Conservation (phyloP, 2,329 filamentous ascomycete genomes). For the Thielaviopsis populi region DNA sequence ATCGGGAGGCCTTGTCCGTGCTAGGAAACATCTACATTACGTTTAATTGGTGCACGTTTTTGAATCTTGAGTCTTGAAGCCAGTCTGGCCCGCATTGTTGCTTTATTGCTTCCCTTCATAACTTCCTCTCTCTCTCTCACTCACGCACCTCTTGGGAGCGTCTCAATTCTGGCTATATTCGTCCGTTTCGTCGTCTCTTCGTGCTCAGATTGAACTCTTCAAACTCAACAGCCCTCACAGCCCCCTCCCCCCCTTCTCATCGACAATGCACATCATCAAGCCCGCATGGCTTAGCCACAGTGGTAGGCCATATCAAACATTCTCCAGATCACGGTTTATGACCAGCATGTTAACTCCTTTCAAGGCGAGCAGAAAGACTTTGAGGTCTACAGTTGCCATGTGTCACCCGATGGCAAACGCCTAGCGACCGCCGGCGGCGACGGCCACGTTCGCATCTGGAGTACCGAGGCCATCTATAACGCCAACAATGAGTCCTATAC, state of each 20-base stretch:
- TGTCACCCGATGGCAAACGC: conserved; percentile 84
- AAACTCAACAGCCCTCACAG: background rate
- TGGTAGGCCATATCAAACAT: conserved; percentile 25
- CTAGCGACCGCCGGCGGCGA: conserved; percentile 93
- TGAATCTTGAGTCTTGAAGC: background rate
- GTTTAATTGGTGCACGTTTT: background rate
- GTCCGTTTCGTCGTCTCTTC: background rate
- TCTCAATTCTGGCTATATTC: too few relatives aligned
- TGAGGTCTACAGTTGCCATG: conserved; percentile 95
- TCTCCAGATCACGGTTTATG: too few relatives aligned
- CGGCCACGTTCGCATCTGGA: conserved; percentile 96
- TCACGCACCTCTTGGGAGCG: too few relatives aligned
- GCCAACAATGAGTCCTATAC: conserved; percentile 55
- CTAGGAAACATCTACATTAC: background rate
- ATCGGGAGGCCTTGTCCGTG: background rate
- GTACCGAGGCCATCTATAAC: conserved; percentile 81
- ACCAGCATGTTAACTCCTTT: background rate
- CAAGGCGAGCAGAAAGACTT: conserved; percentile 83
- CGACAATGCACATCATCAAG: conserved; percentile 74
- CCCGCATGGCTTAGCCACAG: conserved; percentile 92
- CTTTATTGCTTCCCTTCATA: background rate
- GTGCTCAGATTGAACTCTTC: background rate
- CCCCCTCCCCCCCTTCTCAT: background rate
- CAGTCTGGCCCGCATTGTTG: background rate
- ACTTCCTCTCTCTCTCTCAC: background rate